Evolutionary conservation across 129 eudicot genomes (phyloP).

Genomic region (Flaveria trinervia): DNA sequence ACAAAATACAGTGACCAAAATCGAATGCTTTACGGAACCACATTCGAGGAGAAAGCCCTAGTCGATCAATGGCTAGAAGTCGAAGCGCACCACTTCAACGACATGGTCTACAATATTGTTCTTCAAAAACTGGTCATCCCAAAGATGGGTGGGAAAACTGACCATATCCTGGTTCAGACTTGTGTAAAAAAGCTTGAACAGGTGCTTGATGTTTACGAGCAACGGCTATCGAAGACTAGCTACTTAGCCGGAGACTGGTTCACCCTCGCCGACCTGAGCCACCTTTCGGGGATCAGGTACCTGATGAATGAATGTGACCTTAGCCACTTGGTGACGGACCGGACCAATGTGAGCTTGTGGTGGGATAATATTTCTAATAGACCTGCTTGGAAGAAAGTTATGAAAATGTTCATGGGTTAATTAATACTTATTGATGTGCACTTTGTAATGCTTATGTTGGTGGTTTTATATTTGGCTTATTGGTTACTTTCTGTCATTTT

Average conservation of each 20-base stretch:
- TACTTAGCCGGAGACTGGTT: conserved; percentile 63
- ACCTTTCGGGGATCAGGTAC: conserved; percentile 69
- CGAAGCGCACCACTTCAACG: conserved; percentile 75
- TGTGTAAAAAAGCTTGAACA: conserved; percentile 49
- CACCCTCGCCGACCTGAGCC: conserved; percentile 69
- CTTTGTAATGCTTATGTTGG: neutral
- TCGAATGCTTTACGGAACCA: conserved; percentile 53
- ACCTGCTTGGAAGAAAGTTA: conserved; percentile 73
- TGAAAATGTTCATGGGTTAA: conserved; percentile 39
- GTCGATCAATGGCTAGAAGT: conserved; percentile 93
- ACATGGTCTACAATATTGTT: conserved; percentile 59
- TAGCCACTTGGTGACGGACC: conserved; percentile 50
- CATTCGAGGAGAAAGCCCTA: conserved; percentile 68
- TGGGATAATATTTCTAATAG: conserved; percentile 70
- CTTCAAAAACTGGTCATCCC: conserved; percentile 70
- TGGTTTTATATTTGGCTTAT: neutral
- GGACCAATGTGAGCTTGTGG: conserved; percentile 69
- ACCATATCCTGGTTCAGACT: conserved; percentile 41
- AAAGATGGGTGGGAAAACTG: conserved; percentile 55
- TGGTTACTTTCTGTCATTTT: neutral
- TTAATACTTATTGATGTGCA: neutral
- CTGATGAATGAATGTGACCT: conserved; percentile 54
- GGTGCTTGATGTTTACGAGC: conserved; percentile 67
- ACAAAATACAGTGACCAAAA: conserved; percentile 47
- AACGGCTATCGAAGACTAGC: conserved; percentile 49